Percentiles rank a stretch among this genome's conserved stretches.
Evolutionary conservation across 768 basidiomycete genomes (phyloP).

Genomic region (Dioszegia aurantiaca): DNA sequence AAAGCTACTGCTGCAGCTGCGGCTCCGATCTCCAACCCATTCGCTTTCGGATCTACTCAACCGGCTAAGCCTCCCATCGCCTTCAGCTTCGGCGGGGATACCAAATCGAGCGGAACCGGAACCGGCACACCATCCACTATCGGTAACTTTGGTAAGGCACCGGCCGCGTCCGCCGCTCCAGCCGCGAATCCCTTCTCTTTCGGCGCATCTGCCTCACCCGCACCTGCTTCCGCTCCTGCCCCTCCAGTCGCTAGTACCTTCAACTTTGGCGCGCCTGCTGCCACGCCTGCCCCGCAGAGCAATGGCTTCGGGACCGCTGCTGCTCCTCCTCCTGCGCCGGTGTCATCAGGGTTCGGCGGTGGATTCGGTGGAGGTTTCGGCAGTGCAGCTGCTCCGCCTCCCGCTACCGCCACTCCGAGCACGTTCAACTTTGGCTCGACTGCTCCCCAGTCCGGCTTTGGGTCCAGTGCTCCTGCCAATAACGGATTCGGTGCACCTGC

Average conservation of each 20-base stretch:
- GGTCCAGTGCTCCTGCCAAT: not conserved
- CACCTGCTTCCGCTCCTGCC: conserved; percentile 1
- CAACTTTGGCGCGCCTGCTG: conserved; percentile 9
- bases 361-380: conserved; percentile 3
- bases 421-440: conserved; percentile 6
- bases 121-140: not conserved
- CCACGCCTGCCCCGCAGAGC: not conserved
- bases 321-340: not conserved
- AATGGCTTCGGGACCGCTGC: not conserved
- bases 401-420: conserved; percentile 1
- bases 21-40: conserved; percentile 1
- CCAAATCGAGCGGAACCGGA: not conserved
- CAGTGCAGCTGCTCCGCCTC: too few relatives aligned
- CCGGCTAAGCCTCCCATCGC: not conserved
- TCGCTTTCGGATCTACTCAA: conserved; percentile 6
- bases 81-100: conserved; percentile 8
- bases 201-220: conserved; percentile 2
- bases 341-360: conserved; percentile 6
- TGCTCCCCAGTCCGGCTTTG: conserved; percentile 5
- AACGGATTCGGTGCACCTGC: conserved; percentile 10
- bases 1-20: not conserved
- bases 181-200: conserved; percentile 1
- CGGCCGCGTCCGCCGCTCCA: conserved; percentile 3
- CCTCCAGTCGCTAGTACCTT: conserved; percentile 2
- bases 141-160: not conserved